These are phyloP conservation scores for Penicillium manginii DNA, from an alignment of 495 filamentous ascomycete species.

Conservation along the genomic window DNA sequence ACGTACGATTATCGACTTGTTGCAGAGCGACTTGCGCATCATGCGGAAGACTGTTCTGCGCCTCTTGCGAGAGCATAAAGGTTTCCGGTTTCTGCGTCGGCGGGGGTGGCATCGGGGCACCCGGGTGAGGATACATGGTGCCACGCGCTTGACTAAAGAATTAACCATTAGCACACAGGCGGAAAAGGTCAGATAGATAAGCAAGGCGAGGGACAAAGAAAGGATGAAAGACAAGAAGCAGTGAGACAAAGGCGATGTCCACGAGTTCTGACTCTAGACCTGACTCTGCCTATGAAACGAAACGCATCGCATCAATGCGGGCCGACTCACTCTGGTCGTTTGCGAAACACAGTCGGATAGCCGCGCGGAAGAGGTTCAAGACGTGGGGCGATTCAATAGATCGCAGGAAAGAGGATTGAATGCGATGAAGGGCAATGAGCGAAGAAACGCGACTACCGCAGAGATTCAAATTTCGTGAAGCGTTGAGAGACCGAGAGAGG, in stretches of 20 bases:
- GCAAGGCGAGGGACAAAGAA: constrained; percentile 21
- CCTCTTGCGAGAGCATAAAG: constrained; percentile 95
- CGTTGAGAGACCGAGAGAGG: constrained; percentile 31
- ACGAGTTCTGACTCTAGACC: constrained; percentile 3
- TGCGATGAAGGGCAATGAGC: constrained; percentile 19
- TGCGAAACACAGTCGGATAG: neutral
- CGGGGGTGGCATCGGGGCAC: constrained; percentile 64
- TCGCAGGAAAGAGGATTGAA: neutral
- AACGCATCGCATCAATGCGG: neutral
- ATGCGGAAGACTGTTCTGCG: constrained; percentile 92
- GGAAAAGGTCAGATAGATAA: constrained; percentile 24
- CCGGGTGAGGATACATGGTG: constrained; percentile 57
- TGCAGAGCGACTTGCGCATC: constrained; percentile 97
- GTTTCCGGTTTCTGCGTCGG: constrained; percentile 98
- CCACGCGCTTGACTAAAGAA: constrained; percentile 7
- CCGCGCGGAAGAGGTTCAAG: neutral
- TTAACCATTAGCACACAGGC: constrained; percentile 23
- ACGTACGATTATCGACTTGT: constrained; percentile 97
- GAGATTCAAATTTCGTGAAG: constrained; percentile 10
- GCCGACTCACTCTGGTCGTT: neutral
- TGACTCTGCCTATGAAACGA: neutral
- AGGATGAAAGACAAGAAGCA: constrained; percentile 1
- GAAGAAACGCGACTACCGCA: constrained; percentile 14
- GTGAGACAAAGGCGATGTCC: neutral
- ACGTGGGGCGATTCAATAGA: no score